Evolutionary conservation across 805 yeast species (phyloP), one percentile per base, ranked within the genome.

Genomic region (Wickerhamiella kurtzmanii): DNA sequence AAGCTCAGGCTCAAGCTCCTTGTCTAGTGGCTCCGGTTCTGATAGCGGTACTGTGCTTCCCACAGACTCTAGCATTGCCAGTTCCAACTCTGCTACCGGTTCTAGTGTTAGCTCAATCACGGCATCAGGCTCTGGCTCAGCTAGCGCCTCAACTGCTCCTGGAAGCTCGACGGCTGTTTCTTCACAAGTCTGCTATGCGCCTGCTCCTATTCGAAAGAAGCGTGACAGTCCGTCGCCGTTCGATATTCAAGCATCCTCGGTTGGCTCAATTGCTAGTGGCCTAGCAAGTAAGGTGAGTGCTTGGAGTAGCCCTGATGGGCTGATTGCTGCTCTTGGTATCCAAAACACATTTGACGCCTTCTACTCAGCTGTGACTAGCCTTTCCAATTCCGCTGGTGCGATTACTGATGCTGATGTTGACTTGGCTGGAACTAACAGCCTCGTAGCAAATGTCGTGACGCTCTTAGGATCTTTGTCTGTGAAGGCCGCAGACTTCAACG

Each of bases 401-500:
- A 19, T 43, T 25, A 35, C 52, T 20, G 44, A 42, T 22, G 43
- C 44, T 20, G 56, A 52, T 32, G 37, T 50, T 35, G 45, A 41
- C 32, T 43, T 37, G 9, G 47, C 49, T 22, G 18, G 32, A 18
- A n/a, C 52, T 36, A 46, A 53, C 39, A 38, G 21, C 22, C 41
- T 51, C 13, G 50, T 44, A n/a, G 6, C 47, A 15, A 45, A 54
- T n/a, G 50, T 55, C 32, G 43, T 36, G 18, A 35, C 38, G 16
- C 51, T 57, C 18, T 52, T 56, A 17, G 35, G 18, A 18, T 53
- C 48, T 28, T 48, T 56, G 37, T 48, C 52, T 28, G 41, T 36
- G 43, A 57, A 57, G 54, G 57, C 56, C 15, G 44, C 46, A 36
- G 59, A 49, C 48, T 51, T 57, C 41, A 35, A n/a, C 21, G 32